A percentile compares a stretch with the other conserved stretches of the same genome.
Conservation (phyloP, 1,284 basidiomycete species). For the Trametes hirsuta region DNA sequence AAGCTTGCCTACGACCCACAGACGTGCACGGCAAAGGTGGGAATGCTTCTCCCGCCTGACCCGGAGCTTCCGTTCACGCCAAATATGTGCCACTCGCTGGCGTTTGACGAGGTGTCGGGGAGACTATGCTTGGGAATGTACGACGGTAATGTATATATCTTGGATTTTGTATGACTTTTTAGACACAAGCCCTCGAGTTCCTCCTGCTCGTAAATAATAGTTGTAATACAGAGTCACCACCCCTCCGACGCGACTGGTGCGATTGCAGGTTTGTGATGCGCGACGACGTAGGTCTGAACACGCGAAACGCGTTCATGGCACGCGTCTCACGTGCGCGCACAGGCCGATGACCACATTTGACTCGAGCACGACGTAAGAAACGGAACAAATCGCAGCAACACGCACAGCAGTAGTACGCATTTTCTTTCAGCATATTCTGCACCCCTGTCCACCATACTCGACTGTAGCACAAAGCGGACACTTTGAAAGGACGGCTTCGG, state of each 20-base stretch:
- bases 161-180: conserved; percentile 44
- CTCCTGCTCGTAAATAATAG: neutral
- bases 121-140: conserved; percentile 51
- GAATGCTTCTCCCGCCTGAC: conserved; percentile 44
- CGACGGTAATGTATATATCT: conserved; percentile 53
- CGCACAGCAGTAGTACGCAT: neutral
- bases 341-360: conserved; percentile 2
- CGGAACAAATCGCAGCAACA: neutral
- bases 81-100: conserved; percentile 45
- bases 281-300: neutral
- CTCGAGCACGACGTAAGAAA: conserved; percentile 1
- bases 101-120: conserved; percentile 55
- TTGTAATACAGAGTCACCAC: neutral
- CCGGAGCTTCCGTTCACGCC: conserved; percentile 51
- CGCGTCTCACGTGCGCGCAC: conserved; percentile 14
- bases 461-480: neutral
- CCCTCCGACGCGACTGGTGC: neutral
- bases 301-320: conserved; percentile 7
- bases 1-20: conserved; percentile 42
- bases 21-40: conserved; percentile 24
- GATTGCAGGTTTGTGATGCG: neutral
- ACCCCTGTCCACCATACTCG: neutral
- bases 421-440: neutral
- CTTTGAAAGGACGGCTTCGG: neutral
- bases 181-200: neutral